Evolutionary conservation across 306 rosid species (phyloP).

Genomic region (Lathyrus aphaca): DNA sequence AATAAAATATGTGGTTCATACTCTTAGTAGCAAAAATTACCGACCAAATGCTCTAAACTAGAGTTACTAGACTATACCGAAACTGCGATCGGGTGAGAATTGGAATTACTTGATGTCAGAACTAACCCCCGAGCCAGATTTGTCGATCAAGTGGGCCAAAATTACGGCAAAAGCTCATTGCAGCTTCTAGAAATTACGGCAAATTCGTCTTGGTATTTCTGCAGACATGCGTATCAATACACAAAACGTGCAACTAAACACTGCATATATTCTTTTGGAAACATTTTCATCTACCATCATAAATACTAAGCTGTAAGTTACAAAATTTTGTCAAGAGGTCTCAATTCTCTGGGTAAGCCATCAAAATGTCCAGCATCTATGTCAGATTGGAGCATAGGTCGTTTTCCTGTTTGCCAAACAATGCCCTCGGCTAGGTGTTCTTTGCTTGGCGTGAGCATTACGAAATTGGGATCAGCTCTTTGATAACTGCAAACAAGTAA

Average conservation of each 20-base stretch:
- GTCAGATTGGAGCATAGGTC: constrained; percentile 78
- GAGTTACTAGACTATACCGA: not conserved
- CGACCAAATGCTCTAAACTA: not conserved
- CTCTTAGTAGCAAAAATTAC: not conserved
- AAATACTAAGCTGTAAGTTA: constrained; percentile 32
- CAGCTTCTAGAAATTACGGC: no score
- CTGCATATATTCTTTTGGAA: not conserved
- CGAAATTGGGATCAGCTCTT: constrained; percentile 96
- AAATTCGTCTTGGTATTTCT: no score
- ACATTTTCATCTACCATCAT: constrained; percentile 7
- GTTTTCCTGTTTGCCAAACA: constrained; percentile 73
- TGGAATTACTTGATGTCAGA: no score
- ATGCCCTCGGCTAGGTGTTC: constrained; percentile 91
- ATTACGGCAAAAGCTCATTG: no score
- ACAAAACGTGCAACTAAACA: no score
- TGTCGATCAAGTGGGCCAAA: no score
- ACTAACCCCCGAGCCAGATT: no score
- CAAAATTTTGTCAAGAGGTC: constrained; percentile 72
- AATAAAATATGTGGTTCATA: no score
- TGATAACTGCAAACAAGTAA: constrained; percentile 65
- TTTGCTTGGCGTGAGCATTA: constrained; percentile 89
- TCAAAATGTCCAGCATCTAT: constrained; percentile 81
- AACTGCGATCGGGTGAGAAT: no score
- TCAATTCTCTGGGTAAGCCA: constrained; percentile 72
- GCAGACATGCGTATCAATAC: no score